These are phyloP conservation scores for Candida stauntonica DNA, from an alignment of 805 yeast species.

Conservation along the genomic window DNA sequence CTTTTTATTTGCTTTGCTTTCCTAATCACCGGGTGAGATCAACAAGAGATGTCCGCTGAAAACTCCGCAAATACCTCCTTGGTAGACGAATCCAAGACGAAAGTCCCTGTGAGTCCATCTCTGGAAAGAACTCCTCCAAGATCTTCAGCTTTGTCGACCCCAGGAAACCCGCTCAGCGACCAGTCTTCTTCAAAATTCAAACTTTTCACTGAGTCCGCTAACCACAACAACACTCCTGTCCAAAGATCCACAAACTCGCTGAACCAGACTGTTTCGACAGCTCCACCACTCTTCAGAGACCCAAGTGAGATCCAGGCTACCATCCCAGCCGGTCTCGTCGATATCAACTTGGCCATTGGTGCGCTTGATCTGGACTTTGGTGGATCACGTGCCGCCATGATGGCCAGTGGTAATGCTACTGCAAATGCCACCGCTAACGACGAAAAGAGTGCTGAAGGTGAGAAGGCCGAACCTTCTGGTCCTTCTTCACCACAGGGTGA, in stretches of 20 bases:
- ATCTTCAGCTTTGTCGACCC: constrained; percentile 19
- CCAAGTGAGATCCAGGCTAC: constrained; percentile 8
- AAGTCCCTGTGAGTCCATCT: constrained; percentile 16
- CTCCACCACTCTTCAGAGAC: constrained; percentile 25
- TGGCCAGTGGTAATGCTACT: constrained; percentile 4
- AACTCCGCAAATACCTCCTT: constrained; percentile 18
- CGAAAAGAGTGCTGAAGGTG: too few species aligned
- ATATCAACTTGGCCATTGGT: constrained; percentile 25
- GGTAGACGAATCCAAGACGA: constrained; percentile 8
- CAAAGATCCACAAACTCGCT: constrained; percentile 22
- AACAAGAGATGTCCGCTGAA: constrained; percentile 15
- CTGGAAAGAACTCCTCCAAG: constrained; percentile 15
- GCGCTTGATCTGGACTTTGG: constrained; percentile 25
- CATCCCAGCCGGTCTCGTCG: constrained; percentile 21
- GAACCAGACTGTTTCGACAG: constrained; percentile 19
- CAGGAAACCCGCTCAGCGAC: too few species aligned
- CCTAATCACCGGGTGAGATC: not conserved
- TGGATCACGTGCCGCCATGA: constrained; percentile 2
- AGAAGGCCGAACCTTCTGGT: too few species aligned
- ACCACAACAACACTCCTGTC: constrained; percentile 20
- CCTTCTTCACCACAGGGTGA: not conserved
- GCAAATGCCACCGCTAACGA: constrained; percentile 5
- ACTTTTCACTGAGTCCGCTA: too few species aligned
- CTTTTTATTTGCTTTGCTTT: not conserved
- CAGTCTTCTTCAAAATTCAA: too few species aligned